Base-by-base conservation (phyloP, 2,329 filamentous ascomycete genomes). In the Penicillium sp. region DNA sequence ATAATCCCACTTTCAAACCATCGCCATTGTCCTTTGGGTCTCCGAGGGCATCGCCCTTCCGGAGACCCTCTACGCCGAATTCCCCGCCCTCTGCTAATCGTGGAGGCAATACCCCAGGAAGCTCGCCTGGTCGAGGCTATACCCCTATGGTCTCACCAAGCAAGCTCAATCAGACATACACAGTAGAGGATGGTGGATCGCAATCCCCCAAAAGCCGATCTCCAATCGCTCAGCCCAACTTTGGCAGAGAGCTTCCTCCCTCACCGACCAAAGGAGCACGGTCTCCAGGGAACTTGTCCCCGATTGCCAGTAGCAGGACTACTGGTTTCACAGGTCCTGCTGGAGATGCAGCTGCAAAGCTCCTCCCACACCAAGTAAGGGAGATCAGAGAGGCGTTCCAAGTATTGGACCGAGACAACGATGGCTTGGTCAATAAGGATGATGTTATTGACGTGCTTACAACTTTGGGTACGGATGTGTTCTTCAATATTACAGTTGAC, bases 341-440 rank as follows among this genome's bases (percentile, higher is more conserved):
- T 32, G 68, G 62, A 24, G 75, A 75, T 61, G 56, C 68, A 56
- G 54, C 81, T 64, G 62, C 77, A 65, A 61, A 75, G 66, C 76
- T 97, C 40, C 89, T 93, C 36, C 86, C 90, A 2, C 81, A 89
- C 3, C 90, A 97, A 64, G 85, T 97, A 34, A 86, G 92, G 66
- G 90, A 90, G 64, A 83, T 99, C 74, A 85, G 94, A 56, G 93
- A 97, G 70, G 91, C 89, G 0, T 99, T 97, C 73, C 90, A 95
- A 72, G 92, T 97, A 55, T 81, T 99, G 44, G 94, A 97, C 72
- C 83, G 90, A 56, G 88, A 94, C 73, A 92, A 91, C 67, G 91
- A 94, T 67, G 92, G 93, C 16, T 79, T 84, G 47, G 87, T 99
- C 57, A 89, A 88, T 61, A 83, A 88, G 55, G 88, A 93, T 21